Base-by-base conservation (phyloP, 345 rosid species). In the Gossypium sturtianum region DNA sequence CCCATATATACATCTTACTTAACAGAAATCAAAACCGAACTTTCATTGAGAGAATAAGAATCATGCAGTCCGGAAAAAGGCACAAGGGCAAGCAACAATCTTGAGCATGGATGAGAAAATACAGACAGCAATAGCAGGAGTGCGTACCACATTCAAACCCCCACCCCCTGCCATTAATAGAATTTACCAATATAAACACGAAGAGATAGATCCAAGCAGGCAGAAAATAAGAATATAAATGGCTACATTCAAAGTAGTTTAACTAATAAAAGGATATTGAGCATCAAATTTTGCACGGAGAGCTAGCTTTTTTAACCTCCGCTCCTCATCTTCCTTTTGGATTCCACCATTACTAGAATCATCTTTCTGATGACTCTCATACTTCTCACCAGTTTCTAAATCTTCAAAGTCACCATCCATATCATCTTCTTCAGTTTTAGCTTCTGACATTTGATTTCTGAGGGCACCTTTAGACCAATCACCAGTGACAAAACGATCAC, bases 401-500 rank as follows among this genome's bases (percentile, higher is more conserved):
- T 94, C 99, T 80, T 93, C 98, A 80, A 94, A 94, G 73, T 94
- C 97, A 38, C 98, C 99, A 84, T 81, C 78, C 25, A 83, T 80
- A 63, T 71, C 74, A 47, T 83, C 91, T 41, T 86, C 93, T 34
- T 85, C 92, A 64, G 80, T 84, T 71, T 77, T 83, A 76, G 52
- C 65, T 49, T 78, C 84, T 48, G 82, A 72, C 8, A 56, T 67
- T 77, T 80, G 59, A 84, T 91, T 87, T 82, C 97, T 85, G 74
- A 74, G 78, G 76, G 90, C 90, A 71, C 90, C 93, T 83, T 85
- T 86, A 63, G 90, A 85, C 97, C 99, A 91, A 82, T 87, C 89
- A 78, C 99, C 97, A 43, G 96, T 91, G 78, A 87, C 89, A 86
- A 95, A 95, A 44, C 96, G 91, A 79, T 95, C 85, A 74, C 97